A percentile compares a stretch with the other conserved stretches of the same genome.
These are phyloP conservation scores for Starmerella geochares DNA, from an alignment of 805 yeast species.

Conservation along the genomic window DNA sequence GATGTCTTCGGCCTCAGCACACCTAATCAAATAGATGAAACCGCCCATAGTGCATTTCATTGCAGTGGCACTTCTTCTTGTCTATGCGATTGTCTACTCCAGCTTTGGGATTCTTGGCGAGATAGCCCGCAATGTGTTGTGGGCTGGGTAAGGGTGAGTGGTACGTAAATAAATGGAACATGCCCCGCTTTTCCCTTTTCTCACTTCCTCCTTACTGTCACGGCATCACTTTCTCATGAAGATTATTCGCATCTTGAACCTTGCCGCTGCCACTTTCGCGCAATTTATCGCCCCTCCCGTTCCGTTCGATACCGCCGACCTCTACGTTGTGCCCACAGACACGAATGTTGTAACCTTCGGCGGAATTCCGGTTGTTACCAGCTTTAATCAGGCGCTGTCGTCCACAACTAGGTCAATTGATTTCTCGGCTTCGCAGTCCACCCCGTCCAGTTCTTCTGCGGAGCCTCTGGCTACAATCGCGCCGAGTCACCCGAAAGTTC, in stretches of 20 bases:
- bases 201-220: too few relatives aligned
- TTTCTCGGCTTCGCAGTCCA: not conserved
- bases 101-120: too few relatives aligned
- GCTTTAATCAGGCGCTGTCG: not conserved
- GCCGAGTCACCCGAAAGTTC: too few relatives aligned
- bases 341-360: conserved; percentile 10
- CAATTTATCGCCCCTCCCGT: conserved; percentile 16
- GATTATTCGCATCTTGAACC: not conserved
- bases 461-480: not conserved
- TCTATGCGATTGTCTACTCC: too few relatives aligned
- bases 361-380: too few relatives aligned
- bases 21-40: too few relatives aligned
- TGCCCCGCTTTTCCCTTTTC: not conserved
- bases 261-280: not conserved
- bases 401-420: not conserved
- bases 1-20: too few relatives aligned
- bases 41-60: too few relatives aligned
- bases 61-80: too few relatives aligned
- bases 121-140: too few relatives aligned
- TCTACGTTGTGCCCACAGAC: conserved; percentile 9
- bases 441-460: not conserved
- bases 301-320: conserved; percentile 12
- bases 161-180: not conserved
- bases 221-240: not conserved
- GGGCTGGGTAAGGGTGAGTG: conserved; percentile 1